A percentile compares a stretch with the other conserved stretches of the same genome.
These are phyloP conservation scores for Arabis hirsuta DNA, from an alignment of 345 rosid species.

Conservation along the genomic window DNA sequence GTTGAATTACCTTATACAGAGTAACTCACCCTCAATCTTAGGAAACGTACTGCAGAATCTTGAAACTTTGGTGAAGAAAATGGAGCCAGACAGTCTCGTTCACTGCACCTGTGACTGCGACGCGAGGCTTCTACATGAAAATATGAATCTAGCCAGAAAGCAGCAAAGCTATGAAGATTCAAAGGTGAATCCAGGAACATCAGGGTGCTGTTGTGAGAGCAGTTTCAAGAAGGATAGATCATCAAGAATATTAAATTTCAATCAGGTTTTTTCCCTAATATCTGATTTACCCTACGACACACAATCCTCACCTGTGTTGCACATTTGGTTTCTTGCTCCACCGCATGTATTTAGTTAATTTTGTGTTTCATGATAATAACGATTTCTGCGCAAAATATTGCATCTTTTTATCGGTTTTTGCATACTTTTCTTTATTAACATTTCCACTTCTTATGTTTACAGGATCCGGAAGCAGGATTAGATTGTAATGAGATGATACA, in stretches of 20 bases:
- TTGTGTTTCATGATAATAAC: not conserved
- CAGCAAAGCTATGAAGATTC: conserved; percentile 37
- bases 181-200: conserved; percentile 36
- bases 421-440: conserved; percentile 13
- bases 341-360: not conserved
- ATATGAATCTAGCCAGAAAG: conserved; percentile 56
- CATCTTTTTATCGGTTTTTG: not conserved
- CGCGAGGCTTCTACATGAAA: conserved; percentile 47
- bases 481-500: conserved; percentile 33
- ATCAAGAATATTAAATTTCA: conserved; percentile 42
- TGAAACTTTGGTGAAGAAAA: conserved; percentile 50
- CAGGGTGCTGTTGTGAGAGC: conserved; percentile 43
- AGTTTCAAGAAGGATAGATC: conserved; percentile 42
- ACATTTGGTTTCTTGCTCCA: conserved; percentile 22
- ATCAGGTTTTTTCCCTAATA: conserved; percentile 56
- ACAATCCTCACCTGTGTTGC: conserved; percentile 23
- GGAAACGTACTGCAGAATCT: conserved; percentile 59
- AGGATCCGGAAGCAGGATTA: conserved; percentile 55
- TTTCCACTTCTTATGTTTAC: conserved; percentile 20
- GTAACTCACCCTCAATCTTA: conserved; percentile 59
- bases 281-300: conserved; percentile 18
- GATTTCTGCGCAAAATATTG: conserved; percentile 5
- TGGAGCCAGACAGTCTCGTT: conserved; percentile 38
- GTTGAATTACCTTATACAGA: conserved; percentile 60
- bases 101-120: conserved; percentile 51